Conservation (phyloP, 345 rosid genomes). For the Aegle marmelos region DNA sequence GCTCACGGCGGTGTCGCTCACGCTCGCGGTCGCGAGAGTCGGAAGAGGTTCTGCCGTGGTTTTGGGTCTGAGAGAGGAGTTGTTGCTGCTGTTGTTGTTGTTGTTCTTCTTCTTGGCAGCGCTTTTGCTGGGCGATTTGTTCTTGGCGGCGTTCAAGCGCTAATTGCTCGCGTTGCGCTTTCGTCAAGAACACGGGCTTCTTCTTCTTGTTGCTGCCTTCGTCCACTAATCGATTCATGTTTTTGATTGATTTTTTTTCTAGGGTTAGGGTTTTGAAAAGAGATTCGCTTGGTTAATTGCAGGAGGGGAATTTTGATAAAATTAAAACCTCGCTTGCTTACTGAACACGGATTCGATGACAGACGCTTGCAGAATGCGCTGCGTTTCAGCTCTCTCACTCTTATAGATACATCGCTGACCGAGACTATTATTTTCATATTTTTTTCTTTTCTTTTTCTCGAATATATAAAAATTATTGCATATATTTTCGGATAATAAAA, state of each 20-base stretch:
- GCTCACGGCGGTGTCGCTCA: constrained; percentile 44
- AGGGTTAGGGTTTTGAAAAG: neutral
- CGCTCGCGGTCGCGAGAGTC: constrained; percentile 37
- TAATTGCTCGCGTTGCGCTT: constrained; percentile 60
- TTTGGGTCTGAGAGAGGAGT: constrained; percentile 10
- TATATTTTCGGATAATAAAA: no score
- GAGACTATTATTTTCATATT: no score
- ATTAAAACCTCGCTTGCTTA: neutral
- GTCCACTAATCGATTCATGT: constrained; percentile 39
- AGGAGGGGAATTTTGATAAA: constrained; percentile 40
- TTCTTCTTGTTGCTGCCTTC: constrained; percentile 14
- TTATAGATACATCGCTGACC: no score
- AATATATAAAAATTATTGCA: no score
- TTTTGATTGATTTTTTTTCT: no score
- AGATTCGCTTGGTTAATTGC: constrained; percentile 51
- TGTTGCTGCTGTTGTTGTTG: constrained; percentile 25
- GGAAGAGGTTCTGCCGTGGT: constrained; percentile 11
- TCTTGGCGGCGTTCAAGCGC: constrained; percentile 89
- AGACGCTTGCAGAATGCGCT: no score
- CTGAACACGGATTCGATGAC: no score
- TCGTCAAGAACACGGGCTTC: constrained; percentile 57
- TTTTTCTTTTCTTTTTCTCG: no score
- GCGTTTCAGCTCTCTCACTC: no score
- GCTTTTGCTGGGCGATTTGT: constrained; percentile 40
- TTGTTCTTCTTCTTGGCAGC: constrained; percentile 30